Evolutionary conservation across 495 filamentous ascomycete species (phyloP).

Genomic region (Penicillium atrosanguineum): DNA sequence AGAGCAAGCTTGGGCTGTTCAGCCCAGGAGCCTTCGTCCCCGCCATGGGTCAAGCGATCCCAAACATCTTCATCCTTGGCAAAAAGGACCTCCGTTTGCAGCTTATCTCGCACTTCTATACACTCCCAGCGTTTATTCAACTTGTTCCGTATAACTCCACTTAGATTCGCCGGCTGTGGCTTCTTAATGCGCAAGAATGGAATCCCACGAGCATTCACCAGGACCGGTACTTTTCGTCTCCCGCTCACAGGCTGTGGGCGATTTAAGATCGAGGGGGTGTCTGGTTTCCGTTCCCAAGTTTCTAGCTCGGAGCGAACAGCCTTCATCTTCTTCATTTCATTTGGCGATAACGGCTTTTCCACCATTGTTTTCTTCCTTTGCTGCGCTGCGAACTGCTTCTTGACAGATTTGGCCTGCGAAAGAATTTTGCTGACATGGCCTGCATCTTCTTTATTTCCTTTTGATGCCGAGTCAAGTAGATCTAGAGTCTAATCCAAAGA

Average conservation of each 20-base stretch:
- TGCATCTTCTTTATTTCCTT: conserved; percentile 26
- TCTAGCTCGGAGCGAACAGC: conserved; percentile 22
- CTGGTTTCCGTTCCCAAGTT: conserved; percentile 34
- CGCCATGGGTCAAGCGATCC: conserved; percentile 40
- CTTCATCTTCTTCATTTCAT: conserved; percentile 25
- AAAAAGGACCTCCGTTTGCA: conserved; percentile 37
- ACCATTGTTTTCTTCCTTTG: conserved; percentile 17
- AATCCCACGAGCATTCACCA: conserved; percentile 57
- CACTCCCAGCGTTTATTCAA: conserved; percentile 39
- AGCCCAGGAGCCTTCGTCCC: conserved; percentile 26
- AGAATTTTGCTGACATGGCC: conserved; percentile 25
- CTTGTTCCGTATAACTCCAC: conserved; percentile 54
- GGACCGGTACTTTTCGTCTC: conserved; percentile 56
- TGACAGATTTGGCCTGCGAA: conserved; percentile 14
- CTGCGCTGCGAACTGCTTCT: conserved; percentile 14
- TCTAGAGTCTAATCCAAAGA: conserved; percentile 32
- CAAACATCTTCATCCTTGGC: conserved; percentile 58
- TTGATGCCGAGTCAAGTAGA: conserved; percentile 37
- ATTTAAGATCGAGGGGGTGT: conserved; percentile 39
- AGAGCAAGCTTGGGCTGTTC: conserved; percentile 16
- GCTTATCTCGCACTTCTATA: conserved; percentile 26
- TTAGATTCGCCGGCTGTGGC: conserved; percentile 60
- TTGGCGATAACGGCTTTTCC: conserved; percentile 23
- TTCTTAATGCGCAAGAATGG: conserved; percentile 71
- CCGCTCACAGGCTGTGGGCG: conserved; percentile 50